Base-by-base conservation (phyloP, 2,329 filamentous ascomycete genomes). In the Claviceps monticola region DNA sequence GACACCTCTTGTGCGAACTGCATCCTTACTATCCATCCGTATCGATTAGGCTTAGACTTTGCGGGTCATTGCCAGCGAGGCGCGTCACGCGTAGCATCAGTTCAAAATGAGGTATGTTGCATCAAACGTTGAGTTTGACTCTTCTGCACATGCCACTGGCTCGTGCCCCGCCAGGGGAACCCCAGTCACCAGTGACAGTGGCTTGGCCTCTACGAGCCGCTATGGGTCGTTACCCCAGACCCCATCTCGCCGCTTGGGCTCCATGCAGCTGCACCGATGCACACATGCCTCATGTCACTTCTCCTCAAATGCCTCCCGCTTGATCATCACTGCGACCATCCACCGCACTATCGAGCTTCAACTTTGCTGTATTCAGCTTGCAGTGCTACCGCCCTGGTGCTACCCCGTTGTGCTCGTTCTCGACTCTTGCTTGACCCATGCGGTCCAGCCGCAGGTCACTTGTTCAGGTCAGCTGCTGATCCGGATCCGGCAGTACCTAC, bases 401-500 rank as follows among this genome's bases (percentile, higher is more conserved):
- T 37, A 36, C 50, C 29, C 17, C 42, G 36, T 36, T 41, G 14
- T 37, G 34, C 29, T 46, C 39, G 34, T 34, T 34, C 44, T 46
- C 14, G 34, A 41, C 29, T 34, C 26, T 46, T 14, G 34, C 47
- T 45, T 46, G 17, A 29, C 21, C 37, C 19, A 4, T 26, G 46
- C 11, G 34, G 9, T 23, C 46, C 16, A n/a, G n/a, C 19, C 13
- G 34, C 36, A 45, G 41, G 50, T 55, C 51, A 52, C 41, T 49
- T 43, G 44, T 39, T 49, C 46, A 26, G 6, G 51, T 56, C 56
- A 56, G 51, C 59, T 61, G 61, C 61, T 57, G 53, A 54, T 56
- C 49, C 39, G 21, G 21, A 49, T 49, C 55, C 53, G 53, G 55
- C 57, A 60, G 56, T 54, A 46, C 49, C 51, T 56, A 55, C 58